Evolutionary conservation across 2,329 filamentous ascomycete species (phyloP).

Genomic region (Albifimbria verrucaria): DNA sequence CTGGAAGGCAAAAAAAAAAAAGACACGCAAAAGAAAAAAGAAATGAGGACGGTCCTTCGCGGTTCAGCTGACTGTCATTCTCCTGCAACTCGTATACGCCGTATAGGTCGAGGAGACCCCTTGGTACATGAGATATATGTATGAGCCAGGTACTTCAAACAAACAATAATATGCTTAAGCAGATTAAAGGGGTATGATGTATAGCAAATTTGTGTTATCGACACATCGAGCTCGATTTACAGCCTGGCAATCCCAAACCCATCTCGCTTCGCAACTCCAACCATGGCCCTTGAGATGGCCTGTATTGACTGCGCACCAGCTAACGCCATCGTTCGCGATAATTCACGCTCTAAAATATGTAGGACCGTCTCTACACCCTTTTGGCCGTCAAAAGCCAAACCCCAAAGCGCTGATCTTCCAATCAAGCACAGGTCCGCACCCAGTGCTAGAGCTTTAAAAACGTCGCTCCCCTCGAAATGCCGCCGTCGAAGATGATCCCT

Average conservation of each 20-base stretch:
- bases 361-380: slow-evolving; percentile 10
- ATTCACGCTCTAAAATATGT: slow-evolving; percentile 11
- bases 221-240: not conserved
- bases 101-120: too few relatives aligned
- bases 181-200: too few relatives aligned
- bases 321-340: slow-evolving; percentile 10
- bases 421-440: slow-evolving; percentile 20
- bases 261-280: slow-evolving; percentile 4
- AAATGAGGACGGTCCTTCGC: too few relatives aligned
- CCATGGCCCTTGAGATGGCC: slow-evolving; percentile 5
- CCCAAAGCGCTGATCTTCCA: slow-evolving; percentile 13
- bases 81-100: too few relatives aligned
- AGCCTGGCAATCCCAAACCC: slow-evolving; percentile 11
- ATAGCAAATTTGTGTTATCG: too few relatives aligned
- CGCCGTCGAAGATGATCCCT: slow-evolving; percentile 27
- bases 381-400: slow-evolving; percentile 9
- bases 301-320: slow-evolving; percentile 4
- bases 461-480: slow-evolving; percentile 31
- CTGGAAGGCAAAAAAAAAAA: too few relatives aligned
- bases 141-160: too few relatives aligned
- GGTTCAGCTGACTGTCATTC: too few relatives aligned
- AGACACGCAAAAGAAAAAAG: too few relatives aligned
- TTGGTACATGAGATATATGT: too few relatives aligned
- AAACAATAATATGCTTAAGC: too few relatives aligned
- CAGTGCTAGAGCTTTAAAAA: slow-evolving; percentile 31